A percentile compares a stretch with the other conserved stretches of the same genome.
phyloP scores from a whole-genome alignment of 129 eudicot species.

The Saussurea involucrata region DNA sequence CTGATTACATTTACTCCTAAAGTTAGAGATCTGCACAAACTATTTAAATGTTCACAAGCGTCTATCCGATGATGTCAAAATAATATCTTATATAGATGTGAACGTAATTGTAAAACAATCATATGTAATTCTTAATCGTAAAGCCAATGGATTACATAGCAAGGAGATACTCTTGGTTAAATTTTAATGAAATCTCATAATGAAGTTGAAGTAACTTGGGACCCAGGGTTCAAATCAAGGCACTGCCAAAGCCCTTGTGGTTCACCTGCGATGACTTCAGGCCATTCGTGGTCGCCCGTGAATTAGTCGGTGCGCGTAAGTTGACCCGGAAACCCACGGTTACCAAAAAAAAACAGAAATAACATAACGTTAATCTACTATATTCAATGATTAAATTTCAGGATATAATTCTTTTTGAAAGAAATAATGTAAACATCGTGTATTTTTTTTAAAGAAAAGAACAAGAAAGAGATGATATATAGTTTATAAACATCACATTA shows the following conservation, averaged over 20 bases:
- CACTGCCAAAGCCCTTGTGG: no score
- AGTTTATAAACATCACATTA: neutral
- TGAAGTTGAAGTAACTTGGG: neutral
- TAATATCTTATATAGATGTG: neutral
- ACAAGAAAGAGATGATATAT: neutral
- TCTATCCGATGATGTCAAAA: neutral
- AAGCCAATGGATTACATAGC: neutral
- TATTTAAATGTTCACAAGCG: neutral
- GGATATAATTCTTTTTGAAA: neutral
- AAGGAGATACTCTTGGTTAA: neutral
- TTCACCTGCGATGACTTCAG: no score
- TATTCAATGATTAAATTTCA: neutral
- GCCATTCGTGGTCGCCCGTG: no score
- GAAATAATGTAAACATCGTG: neutral
- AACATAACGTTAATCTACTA: neutral
- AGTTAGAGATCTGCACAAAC: neutral
- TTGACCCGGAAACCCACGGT: no score
- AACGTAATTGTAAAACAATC: neutral
- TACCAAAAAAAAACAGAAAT: no score
- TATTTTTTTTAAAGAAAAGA: neutral
- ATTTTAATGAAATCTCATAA: neutral
- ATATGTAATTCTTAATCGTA: neutral
- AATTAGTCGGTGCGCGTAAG: no score
- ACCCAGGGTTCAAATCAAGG: no score
- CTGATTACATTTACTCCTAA: neutral